phyloP scores from a whole-genome alignment of 2,329 filamentous ascomycete species.

The Teratosphaeria viscida region DNA sequence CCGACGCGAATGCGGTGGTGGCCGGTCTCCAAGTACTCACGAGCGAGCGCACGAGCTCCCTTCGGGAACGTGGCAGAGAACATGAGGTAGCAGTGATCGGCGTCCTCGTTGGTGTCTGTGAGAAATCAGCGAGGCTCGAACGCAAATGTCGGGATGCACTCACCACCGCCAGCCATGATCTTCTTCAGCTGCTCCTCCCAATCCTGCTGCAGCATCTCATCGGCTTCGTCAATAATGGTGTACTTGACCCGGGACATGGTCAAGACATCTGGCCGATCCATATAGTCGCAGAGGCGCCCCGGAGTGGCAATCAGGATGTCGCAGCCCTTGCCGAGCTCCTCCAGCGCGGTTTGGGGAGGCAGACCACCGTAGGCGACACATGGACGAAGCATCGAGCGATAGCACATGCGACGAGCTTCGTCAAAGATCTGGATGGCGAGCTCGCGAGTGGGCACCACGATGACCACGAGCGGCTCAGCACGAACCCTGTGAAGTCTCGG shows the following conservation, averaged over 20 bases:
- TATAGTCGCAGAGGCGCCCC: constrained; percentile 76
- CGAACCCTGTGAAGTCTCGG: constrained; percentile 44
- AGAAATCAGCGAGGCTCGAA: constrained; percentile 7
- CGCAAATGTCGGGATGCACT: constrained; percentile 24
- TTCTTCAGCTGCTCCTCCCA: constrained; percentile 68
- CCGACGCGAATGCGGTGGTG: constrained; percentile 78
- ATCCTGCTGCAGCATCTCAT: constrained; percentile 71
- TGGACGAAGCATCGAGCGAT: constrained; percentile 87
- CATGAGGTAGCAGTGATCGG: constrained; percentile 61
- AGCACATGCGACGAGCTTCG: constrained; percentile 84
- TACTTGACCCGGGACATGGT: constrained; percentile 65
- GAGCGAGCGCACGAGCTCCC: constrained; percentile 63
- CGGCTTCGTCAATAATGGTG: constrained; percentile 83
- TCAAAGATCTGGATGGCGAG: constrained; percentile 91
- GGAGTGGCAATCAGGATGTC: constrained; percentile 83
- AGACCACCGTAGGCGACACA: constrained; percentile 82
- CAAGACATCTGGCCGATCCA: constrained; percentile 58
- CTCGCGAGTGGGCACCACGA: constrained; percentile 81
- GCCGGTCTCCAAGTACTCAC: constrained; percentile 60
- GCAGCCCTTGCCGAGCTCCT: constrained; percentile 70
- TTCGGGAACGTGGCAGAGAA: constrained; percentile 94
- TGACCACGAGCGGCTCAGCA: constrained; percentile 78
- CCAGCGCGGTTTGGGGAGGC: constrained; percentile 57
- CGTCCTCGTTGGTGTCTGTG: constrained; percentile 62
- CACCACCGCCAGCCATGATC: constrained; percentile 74